A percentile compares a stretch with the other conserved stretches of the same genome.
Evolutionary conservation across 306 rosid genomes (phyloP).

Genomic region (Dalbergia cultrata): DNA sequence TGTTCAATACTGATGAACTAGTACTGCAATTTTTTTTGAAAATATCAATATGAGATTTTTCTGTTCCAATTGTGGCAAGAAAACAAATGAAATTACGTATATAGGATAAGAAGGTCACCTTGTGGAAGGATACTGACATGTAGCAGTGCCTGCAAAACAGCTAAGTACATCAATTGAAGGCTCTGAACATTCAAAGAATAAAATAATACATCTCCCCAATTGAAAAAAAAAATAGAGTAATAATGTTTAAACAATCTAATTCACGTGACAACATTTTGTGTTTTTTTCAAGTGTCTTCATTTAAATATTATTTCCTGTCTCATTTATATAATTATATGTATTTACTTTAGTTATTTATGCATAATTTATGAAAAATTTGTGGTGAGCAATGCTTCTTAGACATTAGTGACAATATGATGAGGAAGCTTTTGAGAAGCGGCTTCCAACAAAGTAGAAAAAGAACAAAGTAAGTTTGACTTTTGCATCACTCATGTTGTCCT

Average conservation of each 20-base stretch:
- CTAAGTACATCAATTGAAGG: constrained; percentile 8
- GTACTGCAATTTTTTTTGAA: constrained; percentile 62
- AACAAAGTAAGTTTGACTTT: constrained; percentile 37
- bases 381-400: constrained; percentile 24
- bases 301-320: not conserved
- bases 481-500: constrained; percentile 25
- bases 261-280: constrained; percentile 11
- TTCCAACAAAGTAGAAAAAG: constrained; percentile 31
- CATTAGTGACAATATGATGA: constrained; percentile 23
- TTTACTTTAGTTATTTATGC: not conserved
- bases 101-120: constrained; percentile 56
- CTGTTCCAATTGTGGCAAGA: not conserved
- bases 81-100: constrained; percentile 13
- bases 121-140: constrained; percentile 78
- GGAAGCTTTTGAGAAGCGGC: constrained; percentile 38
- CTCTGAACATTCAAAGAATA: not conserved
- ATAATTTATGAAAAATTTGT: constrained; percentile 13
- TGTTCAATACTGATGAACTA: constrained; percentile 77
- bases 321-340: constrained; percentile 1
- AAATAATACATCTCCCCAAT: not conserved
- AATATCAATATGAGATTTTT: constrained; percentile 29
- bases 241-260: not conserved
- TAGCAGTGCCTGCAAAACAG: constrained; percentile 64
- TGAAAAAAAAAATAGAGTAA: not conserved
- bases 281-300: not conserved